Evolutionary conservation across 2,329 filamentous ascomycete genomes (phyloP).

Genomic region (Raffaelea arxii): DNA sequence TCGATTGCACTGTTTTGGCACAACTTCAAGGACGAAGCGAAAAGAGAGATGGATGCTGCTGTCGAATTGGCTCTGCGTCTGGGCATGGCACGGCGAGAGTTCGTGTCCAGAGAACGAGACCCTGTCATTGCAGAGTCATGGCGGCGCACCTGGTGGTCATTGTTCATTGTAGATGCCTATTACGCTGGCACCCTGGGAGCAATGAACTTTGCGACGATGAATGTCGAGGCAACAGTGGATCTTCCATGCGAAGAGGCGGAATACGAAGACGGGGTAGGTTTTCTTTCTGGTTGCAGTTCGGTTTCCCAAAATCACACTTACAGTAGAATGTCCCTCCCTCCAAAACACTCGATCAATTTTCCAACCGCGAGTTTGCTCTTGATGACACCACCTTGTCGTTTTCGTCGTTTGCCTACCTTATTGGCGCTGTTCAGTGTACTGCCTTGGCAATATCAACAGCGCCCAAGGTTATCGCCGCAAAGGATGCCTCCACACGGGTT

Average conservation of each 20-base stretch:
- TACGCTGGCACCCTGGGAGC: slow-evolving; percentile 21
- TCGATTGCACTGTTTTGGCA: slow-evolving; percentile 8
- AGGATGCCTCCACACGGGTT: slow-evolving; percentile 18
- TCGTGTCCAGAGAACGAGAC: slow-evolving; percentile 39
- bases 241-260: slow-evolving; percentile 57
- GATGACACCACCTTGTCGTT: slow-evolving; percentile 44
- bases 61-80: slow-evolving; percentile 49
- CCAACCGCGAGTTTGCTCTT: slow-evolving; percentile 48
- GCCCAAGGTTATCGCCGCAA: slow-evolving; percentile 11
- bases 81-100: slow-evolving; percentile 47
- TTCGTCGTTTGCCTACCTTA: slow-evolving; percentile 57
- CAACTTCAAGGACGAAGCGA: slow-evolving; percentile 13
- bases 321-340: slow-evolving; percentile 27
- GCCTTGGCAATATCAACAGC: slow-evolving; percentile 17
- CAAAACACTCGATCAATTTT: slow-evolving; percentile 48
- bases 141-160: slow-evolving; percentile 63
- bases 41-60: slow-evolving; percentile 32
- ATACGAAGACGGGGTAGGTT: slow-evolving; percentile 31
- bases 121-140: slow-evolving; percentile 45
- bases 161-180: slow-evolving; percentile 52
- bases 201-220: slow-evolving; percentile 18
- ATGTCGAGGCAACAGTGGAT: slow-evolving; percentile 42
- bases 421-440: slow-evolving; percentile 46
- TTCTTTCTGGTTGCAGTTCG: neutral
- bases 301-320: neutral